Conservation (phyloP, 2,329 filamentous ascomycete genomes). For the Colletotrichum tropicale region DNA sequence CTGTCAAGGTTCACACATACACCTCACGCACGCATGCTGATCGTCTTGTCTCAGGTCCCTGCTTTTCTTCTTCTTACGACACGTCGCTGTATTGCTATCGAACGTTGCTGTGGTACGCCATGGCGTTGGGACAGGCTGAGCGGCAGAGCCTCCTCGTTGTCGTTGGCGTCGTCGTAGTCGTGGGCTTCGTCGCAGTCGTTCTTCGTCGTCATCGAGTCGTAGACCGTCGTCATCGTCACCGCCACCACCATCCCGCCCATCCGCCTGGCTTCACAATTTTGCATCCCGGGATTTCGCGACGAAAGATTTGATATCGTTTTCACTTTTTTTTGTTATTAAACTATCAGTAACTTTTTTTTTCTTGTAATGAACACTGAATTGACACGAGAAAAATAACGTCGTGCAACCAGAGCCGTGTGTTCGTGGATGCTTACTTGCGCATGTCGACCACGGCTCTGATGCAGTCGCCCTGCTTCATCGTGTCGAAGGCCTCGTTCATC, state of each 20-base stretch:
- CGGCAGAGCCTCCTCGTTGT: background rate
- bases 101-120: background rate
- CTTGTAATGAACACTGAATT: background rate
- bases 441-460: slow-evolving; percentile 90
- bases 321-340: slow-evolving; percentile 19
- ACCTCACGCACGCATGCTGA: background rate
- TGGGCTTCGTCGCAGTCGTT: background rate
- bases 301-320: slow-evolving; percentile 3
- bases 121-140: background rate
- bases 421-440: slow-evolving; percentile 35
- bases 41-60: background rate
- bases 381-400: background rate
- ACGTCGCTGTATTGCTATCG: slow-evolving; percentile 2
- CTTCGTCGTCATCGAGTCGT: background rate
- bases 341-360: slow-evolving; percentile 20
- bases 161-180: background rate
- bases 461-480: slow-evolving; percentile 96
- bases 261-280: slow-evolving; percentile 19
- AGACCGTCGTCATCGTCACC: background rate
- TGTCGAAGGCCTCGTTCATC: slow-evolving; percentile 89
- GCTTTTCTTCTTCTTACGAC: background rate
- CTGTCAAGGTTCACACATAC: background rate
- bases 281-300: background rate
- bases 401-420: slow-evolving; percentile 11
- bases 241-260: background rate